Evolutionary conservation across 805 yeast species (phyloP).

Genomic region (Metschnikowia gruessii): DNA sequence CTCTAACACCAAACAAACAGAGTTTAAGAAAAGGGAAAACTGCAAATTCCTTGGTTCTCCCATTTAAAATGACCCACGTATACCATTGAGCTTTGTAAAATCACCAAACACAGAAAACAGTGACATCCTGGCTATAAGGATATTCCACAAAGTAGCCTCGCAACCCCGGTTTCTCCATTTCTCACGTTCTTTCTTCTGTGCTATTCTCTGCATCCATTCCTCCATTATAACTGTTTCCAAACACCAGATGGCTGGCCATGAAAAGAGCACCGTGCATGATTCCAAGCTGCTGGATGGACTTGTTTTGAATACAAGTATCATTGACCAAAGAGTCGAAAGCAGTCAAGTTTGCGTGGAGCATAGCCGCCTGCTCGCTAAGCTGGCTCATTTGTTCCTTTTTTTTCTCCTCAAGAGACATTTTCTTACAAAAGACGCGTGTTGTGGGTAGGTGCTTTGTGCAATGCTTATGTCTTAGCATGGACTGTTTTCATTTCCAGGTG

Average conservation of each 20-base stretch:
- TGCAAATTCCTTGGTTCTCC: too few relatives aligned
- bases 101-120: neutral
- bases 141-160: too few relatives aligned
- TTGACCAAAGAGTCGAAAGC: constrained; percentile 51
- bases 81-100: too few relatives aligned
- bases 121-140: too few relatives aligned
- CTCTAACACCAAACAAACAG: too few relatives aligned
- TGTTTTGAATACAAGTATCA: constrained; percentile 52
- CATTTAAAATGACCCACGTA: too few relatives aligned
- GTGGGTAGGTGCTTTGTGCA: neutral
- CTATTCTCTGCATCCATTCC: constrained; percentile 15
- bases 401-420: constrained; percentile 12
- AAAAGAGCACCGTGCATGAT: constrained; percentile 54
- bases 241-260: constrained; percentile 43
- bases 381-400: constrained; percentile 25
- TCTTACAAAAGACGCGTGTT: neutral
- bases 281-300: constrained; percentile 51
- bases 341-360: constrained; percentile 52
- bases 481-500: too few relatives aligned
- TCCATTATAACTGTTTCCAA: constrained; percentile 21
- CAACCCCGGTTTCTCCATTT: neutral
- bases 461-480: neutral
- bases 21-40: too few relatives aligned
- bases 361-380: constrained; percentile 50
- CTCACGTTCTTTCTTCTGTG: neutral